Evolutionary conservation across 306 rosid species (phyloP), one percentile per base, ranked within the genome.

Genomic region (Prunus mira): DNA sequence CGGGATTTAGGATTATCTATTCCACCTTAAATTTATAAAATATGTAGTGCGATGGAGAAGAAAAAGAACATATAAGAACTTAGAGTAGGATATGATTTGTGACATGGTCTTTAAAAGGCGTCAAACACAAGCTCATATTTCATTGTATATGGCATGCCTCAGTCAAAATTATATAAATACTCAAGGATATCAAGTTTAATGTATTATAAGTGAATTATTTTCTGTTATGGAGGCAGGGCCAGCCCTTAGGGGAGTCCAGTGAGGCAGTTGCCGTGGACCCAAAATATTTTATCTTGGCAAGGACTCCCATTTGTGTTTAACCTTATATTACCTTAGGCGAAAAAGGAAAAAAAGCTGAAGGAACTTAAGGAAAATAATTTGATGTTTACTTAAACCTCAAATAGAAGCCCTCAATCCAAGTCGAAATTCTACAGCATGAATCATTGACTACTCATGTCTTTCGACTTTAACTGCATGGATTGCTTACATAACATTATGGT

Each of bases 41-140:
- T 64, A 17, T 18, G 72, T 14, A 64, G 64, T n/a, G 34, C 3
- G 30, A 30, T 12, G 0, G 24, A 13, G 65, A 56, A 55, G 76
- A 56, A 55, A 41, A 25, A 25, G 45, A 34, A 9, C 19, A 17
- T 41, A 55, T 11, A 2, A 43, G 17, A 55, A 58, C 46, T 67
- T 76, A 25, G 52, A 24, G 34, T 67, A 22, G 80, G 56, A 56
- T 43, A 65, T 55, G 66, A 56, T 57, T 18, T 51, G 17, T 66
- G 25, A 51, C 66, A 22, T 51, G 73, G 13, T 14, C 58, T 19
- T 10, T 18, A 64, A 50, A 60, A 47, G 41, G 27, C 14, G 4
- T 47, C 24, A 32, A 41, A 55, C 54, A 22, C 38, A 9, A 46
- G 47, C 50, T 46, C 20, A 2, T 30, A 24, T 20, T 11, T 25